Conservation (phyloP, 768 basidiomycete genomes). For the Lanmaoa pseudosensibilis region DNA sequence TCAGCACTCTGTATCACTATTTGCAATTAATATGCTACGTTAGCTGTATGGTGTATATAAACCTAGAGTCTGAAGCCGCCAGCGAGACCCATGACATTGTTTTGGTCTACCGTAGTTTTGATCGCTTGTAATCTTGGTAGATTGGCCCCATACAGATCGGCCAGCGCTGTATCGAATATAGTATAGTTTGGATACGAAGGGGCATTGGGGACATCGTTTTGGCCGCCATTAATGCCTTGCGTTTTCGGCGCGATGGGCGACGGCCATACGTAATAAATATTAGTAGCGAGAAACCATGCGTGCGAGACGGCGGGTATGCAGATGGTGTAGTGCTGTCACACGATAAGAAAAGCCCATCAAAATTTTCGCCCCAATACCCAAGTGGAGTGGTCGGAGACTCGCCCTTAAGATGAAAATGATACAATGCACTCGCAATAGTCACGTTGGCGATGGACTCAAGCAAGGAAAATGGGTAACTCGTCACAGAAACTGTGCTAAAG, state of each 20-base stretch:
- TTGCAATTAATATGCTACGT: conserved; percentile 3
- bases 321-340: not conserved
- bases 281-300: conserved; percentile 37
- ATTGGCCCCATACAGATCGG: conserved; percentile 48
- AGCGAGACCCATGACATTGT: conserved; percentile 56
- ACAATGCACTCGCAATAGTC: conserved; percentile 11
- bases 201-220: conserved; percentile 28
- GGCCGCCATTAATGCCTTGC: conserved; percentile 44
- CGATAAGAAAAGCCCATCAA: not conserved
- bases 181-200: conserved; percentile 57
- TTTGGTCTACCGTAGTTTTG: conserved; percentile 48
- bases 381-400: not conserved
- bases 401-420: not conserved
- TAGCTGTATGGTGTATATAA: not conserved
- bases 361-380: not conserved
- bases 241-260: conserved; percentile 30
- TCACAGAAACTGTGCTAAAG: not conserved
- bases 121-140: conserved; percentile 34
- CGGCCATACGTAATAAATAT: conserved; percentile 38
- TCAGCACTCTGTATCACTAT: not conserved
- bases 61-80: conserved; percentile 53
- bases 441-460: conserved; percentile 13
- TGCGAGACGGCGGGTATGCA: conserved; percentile 30
- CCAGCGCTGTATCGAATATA: conserved; percentile 47
- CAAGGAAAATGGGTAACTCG: conserved; percentile 6